Conservation (phyloP, 495 filamentous ascomycete genomes). For the Saxispiralis lemnorum region DNA sequence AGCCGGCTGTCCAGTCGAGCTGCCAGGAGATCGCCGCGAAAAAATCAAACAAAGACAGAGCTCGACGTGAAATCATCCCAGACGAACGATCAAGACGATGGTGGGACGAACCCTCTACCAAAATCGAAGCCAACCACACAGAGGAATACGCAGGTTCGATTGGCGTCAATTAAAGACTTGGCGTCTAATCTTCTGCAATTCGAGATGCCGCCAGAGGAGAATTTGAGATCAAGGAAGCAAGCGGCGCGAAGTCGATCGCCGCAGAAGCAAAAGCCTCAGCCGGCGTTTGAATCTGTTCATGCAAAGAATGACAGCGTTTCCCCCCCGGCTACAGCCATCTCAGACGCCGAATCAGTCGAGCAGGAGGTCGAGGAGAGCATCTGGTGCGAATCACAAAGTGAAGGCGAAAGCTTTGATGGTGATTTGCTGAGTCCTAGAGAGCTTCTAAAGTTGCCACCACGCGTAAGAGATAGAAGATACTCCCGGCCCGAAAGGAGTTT, state of each 20-base stretch:
- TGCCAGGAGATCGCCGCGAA: conserved; percentile 1
- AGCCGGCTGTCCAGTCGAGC: no score
- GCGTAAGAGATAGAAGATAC: background rate
- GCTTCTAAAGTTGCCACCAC: conserved; percentile 1
- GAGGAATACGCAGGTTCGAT: background rate
- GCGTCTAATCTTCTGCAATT: background rate
- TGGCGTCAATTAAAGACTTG: background rate
- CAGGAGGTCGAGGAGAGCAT: conserved; percentile 18
- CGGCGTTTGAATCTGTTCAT: background rate
- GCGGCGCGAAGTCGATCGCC: background rate
- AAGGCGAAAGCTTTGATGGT: conserved; percentile 11
- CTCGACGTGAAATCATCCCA: background rate
- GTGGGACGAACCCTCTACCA: background rate
- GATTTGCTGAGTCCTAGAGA: conserved; percentile 10
- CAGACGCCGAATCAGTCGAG: conserved; percentile 1
- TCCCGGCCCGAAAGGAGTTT: background rate
- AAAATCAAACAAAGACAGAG: conserved; percentile 1
- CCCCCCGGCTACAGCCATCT: background rate
- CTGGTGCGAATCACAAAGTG: conserved; percentile 14
- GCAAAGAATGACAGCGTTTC: background rate
- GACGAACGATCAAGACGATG: background rate
- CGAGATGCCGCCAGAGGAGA: background rate
- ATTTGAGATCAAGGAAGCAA: background rate
- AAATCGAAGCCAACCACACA: background rate
- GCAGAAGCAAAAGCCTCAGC: background rate